Base-by-base conservation (phyloP, 140 eudicot genomes). In the Ambrosia hybrid region DNA sequence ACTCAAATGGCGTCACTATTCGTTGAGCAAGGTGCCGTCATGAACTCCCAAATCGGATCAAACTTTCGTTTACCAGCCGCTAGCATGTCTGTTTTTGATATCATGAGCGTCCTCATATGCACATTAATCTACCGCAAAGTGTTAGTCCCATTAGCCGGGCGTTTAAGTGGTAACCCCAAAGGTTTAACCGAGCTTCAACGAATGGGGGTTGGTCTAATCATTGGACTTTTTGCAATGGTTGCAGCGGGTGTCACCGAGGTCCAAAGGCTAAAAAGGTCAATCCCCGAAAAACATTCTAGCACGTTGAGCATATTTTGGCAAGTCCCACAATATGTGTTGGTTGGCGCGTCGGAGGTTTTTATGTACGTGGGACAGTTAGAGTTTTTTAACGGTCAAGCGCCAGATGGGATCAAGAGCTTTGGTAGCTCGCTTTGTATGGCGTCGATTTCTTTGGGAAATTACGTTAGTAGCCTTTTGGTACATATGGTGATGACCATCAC, bases 371-470 rank as follows among this genome's bases (percentile, higher is more conserved):
- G 98, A 0, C 96, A 89, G 48, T 58, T 92, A 57, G 98, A 92
- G 79, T 92, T 92, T 37, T 92, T 92, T 76, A 92, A 89, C 17
- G 86, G 92, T 12, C 92, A 92, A 56, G 96, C 98, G 0, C 96
- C 98, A 0, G 96, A 92, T 65, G 96, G 98, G 69, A 87, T 92
- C 3, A 92, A 92, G 76, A 89, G 96, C 82, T 85, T 92, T 16
- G 98, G 98, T 6, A 92, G 96, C 74, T 85, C 98, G 11, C 87
- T 92, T 10, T 89, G 96, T 51, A 92, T 92, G 98, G 95, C 95
- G 2, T 92, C 98, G 41, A 92, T 92, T 14, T 92, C 98, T 1
- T 81, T 92, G 2, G 98, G 98, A 38, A 92, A 89, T 57, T 92
- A 85, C n/a, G 88, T 80, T 6, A 92, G 98, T 65, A 87, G 96